Evolutionary conservation across 2,329 filamentous ascomycete species (phyloP), one percentile per base, ranked within the genome.

Genomic region (Colletotrichum neosansevieriae): DNA sequence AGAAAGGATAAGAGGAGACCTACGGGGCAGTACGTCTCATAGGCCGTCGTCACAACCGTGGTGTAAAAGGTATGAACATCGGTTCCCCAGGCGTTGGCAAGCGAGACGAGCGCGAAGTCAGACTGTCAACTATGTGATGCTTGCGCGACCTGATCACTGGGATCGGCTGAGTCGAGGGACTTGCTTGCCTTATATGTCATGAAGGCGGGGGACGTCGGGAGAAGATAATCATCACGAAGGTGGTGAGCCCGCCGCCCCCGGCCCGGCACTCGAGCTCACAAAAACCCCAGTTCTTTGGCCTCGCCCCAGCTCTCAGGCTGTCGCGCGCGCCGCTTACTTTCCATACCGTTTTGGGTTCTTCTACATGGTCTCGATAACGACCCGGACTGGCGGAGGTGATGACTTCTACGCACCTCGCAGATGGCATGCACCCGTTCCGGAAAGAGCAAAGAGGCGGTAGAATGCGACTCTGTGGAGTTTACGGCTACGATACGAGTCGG

Each of bases 1-100:
- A 45, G 38, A 21, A 12, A 11, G 34, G 15, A 29, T 29, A 21
- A 6, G 12, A 12, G 4, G 15, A 3, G 49, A 77, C 79, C 73
- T 77, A 83, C 81, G 15, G 83, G 82, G 71, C 83, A 85, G 75
- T 78, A 80, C 49, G 80, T 81, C 42, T 79, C 78, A 72, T 79
- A 82, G 64, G 76, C 74, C 11, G 77, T 78, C 56, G 77, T 75
- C 60, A 79, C 71, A 59, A 80, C 75, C n/a, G 81, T 82, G 24
- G 79, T 80, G 70, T 73, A 76, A 61, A 71, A 44, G 10, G 72
- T 75, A 62, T 63, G 72, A 61, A 24, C 53, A n/a, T 61, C 58
- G 32, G 62, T 58, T 29, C 63, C 73, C 71, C 71, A 73, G 59
- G 76, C 76, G 38, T 74, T 71, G 32, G 72, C 77, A 17, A 72